Evolutionary conservation across 768 basidiomycete species (phyloP), one percentile per base, ranked within the genome.

Genomic region (Phylloporus scabripes): DNA sequence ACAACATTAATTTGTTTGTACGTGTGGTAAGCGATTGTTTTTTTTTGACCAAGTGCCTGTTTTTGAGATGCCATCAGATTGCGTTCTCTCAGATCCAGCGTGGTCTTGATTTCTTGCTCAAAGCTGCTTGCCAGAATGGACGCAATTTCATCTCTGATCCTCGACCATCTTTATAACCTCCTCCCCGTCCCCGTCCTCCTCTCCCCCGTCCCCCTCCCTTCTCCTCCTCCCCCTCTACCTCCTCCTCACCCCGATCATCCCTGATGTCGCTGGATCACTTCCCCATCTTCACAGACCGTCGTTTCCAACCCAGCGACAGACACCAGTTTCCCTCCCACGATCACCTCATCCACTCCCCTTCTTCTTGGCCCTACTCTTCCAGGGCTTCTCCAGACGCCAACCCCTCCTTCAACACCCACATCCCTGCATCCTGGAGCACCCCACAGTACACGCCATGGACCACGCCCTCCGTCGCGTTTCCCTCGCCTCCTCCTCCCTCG

Each of bases 221-320:
- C 1, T 7, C 40, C 2, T 23, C 26, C 17, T 21, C 20, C 24
- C 15, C 11, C 20, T n/a, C 34, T 4, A 9, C 15, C 3, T n/a
- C 3, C 2, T 12, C 18, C 40, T 28, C 43, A 36, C n/a, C 46
- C 26, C 48, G 54, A 52, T 60, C 49, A 36, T 36, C n/a, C 39
- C 23, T 24, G 46, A 66, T 66, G 67, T 66, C 65, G 0, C 50
- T 66, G 57, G 65, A 66, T 67, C 65, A 66, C 23, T 65, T 68
- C 18, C 47, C 65, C 43, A 34, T 66, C n/a, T 65, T 67, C 38
- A 6, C 60, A 7, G 65, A 67, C 8, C 59, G 67, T 53, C 65
- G 65, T 50, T 67, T 66, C 24, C 64, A 68, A 37, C 57, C 45
- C 52, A 45, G 46, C 46, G 64, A 66, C 20, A 52, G 66, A 46